These are phyloP conservation scores for Powellomyces hirtus DNA, from an alignment of 192 early-diverging fungal genomes.

Conservation along the genomic window DNA sequence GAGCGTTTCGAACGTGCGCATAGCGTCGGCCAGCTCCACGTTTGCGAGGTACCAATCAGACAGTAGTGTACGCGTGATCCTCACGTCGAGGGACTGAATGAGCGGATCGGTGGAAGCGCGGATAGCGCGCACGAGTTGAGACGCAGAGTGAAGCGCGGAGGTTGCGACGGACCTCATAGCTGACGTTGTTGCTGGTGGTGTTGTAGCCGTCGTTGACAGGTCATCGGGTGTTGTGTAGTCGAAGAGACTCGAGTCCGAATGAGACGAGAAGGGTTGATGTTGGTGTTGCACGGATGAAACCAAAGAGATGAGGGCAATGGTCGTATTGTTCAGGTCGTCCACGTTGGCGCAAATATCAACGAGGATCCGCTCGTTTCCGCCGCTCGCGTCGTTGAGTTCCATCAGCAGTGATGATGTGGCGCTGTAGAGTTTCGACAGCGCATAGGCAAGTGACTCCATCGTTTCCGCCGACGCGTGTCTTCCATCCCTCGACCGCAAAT, in stretches of 20 bases:
- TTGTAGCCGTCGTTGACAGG: too few relatives aligned
- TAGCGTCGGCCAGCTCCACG: neutral
- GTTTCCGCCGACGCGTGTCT: too few relatives aligned
- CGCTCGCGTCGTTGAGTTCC: neutral
- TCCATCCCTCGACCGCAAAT: too few relatives aligned
- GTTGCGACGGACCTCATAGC: too few relatives aligned
- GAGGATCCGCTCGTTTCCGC: neutral
- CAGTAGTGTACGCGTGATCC: neutral
- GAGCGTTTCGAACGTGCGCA: neutral
- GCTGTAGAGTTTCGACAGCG: neutral
- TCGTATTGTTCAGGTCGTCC: neutral
- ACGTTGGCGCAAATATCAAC: neutral
- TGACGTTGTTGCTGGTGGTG: neutral
- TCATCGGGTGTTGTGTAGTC: too few relatives aligned
- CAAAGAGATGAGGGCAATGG: neutral
- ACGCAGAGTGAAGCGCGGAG: neutral
- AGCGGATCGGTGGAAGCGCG: neutral
- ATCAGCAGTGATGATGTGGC: neutral
- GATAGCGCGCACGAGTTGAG: neutral
- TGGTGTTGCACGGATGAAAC: neutral
- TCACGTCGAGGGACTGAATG: neutral
- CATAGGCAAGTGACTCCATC: neutral
- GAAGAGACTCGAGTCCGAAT: too few relatives aligned
- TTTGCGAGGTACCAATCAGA: conserved; percentile 2
- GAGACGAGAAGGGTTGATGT: neutral